Percentiles rank a stretch among this genome's conserved stretches.
Evolutionary conservation across 768 basidiomycete species (phyloP).

Genomic region (Termitomyces titanicus): DNA sequence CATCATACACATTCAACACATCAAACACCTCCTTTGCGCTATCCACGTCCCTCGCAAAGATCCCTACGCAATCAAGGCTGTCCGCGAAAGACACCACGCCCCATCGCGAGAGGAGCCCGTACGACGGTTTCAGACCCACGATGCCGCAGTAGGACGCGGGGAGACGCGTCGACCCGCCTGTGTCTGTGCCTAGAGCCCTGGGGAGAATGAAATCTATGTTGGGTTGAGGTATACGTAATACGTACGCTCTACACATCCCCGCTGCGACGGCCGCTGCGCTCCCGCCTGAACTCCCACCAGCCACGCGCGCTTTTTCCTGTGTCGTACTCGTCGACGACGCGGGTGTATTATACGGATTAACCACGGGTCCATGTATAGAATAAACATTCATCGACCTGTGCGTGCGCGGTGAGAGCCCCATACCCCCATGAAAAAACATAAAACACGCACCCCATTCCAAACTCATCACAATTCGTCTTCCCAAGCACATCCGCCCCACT

Average conservation of each 20-base stretch:
- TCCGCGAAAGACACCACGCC: conserved; percentile 94
- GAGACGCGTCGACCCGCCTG: conserved; percentile 89
- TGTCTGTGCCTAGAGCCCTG: conserved; percentile 92
- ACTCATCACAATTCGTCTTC: conserved; percentile 96
- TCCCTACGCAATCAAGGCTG: conserved; percentile 90
- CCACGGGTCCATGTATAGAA: conserved; percentile 69
- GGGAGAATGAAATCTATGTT: too few species aligned
- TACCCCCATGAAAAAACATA: background rate
- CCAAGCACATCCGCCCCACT: conserved; percentile 74
- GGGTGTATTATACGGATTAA: conserved; percentile 51
- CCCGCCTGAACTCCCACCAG: conserved; percentile 94
- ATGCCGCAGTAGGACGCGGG: conserved; percentile 95
- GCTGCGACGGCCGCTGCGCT: conserved; percentile 92
- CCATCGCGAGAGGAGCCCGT: conserved; percentile 86
- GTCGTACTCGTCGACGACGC: too few species aligned
- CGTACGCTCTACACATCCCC: conserved; percentile 81
- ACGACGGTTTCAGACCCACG: conserved; percentile 91
- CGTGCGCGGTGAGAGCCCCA: too few species aligned
- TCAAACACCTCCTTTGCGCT: conserved; percentile 58
- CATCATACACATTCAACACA: conserved; percentile 61
- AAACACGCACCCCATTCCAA: conserved; percentile 87
- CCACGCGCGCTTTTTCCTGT: conserved; percentile 59
- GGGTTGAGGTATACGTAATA: conserved; percentile 13
- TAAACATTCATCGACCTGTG: conserved; percentile 76
- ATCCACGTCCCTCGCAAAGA: conserved; percentile 57